Conservation (phyloP, 805 yeast genomes). For the Lachancea thermotolerans region DNA sequence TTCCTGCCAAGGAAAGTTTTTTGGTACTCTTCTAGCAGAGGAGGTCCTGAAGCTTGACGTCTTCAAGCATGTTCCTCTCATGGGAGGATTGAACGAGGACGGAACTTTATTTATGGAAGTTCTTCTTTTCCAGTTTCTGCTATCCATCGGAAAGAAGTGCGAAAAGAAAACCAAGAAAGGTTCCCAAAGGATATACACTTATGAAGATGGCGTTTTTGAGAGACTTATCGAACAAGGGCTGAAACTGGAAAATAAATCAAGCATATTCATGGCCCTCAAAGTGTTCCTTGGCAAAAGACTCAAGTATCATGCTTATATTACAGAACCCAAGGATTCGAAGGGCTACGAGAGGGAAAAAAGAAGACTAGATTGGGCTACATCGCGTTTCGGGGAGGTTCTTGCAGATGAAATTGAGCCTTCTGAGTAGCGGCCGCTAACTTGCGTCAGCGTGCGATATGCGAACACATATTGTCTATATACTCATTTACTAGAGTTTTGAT, state of each 20-base stretch:
- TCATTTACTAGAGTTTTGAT: too few species aligned
- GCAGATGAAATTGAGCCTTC: conserved; percentile 14
- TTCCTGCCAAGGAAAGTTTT: conserved; percentile 73
- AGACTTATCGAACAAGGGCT: conserved; percentile 16
- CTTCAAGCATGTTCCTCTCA: conserved; percentile 64
- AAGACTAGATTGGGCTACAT: conserved; percentile 29
- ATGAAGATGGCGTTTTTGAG: conserved; percentile 28
- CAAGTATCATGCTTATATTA: conserved; percentile 18
- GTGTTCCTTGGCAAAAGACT: conserved; percentile 28
- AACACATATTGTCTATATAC: too few species aligned
- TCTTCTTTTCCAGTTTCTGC: conserved; percentile 59
- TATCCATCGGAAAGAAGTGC: conserved; percentile 56
- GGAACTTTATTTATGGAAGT: conserved; percentile 67
- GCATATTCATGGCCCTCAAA: conserved; percentile 29
- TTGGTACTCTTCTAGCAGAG: conserved; percentile 67
- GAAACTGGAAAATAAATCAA: conserved; percentile 22
- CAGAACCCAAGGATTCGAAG: conserved; percentile 16
- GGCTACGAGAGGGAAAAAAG: conserved; percentile 25
- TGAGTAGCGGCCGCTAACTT: not conserved
- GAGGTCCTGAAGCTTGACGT: conserved; percentile 68
- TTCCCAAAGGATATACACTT: conserved; percentile 19
- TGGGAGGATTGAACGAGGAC: conserved; percentile 56
- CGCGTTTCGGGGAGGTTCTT: conserved; percentile 10
- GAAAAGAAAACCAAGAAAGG: conserved; percentile 36
- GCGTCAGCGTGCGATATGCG: too few species aligned